Conservation (phyloP, 2,329 filamentous ascomycete species). For the Pestalotiopsis sp. region DNA sequence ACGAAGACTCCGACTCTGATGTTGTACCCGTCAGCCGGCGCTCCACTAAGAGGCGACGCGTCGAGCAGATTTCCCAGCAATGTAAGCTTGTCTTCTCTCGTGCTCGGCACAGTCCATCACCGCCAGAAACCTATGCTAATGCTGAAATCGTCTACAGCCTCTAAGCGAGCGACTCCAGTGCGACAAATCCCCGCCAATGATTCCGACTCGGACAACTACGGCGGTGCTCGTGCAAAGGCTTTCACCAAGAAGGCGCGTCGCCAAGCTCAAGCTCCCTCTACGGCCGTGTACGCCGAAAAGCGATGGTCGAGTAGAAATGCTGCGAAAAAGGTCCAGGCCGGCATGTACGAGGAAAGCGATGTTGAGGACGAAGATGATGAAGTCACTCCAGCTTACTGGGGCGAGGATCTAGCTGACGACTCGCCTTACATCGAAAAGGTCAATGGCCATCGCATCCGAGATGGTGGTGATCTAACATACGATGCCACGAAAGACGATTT, state of each 20-base stretch:
- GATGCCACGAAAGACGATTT: constrained; percentile 73
- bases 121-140: neutral
- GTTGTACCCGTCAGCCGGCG: constrained; percentile 58
- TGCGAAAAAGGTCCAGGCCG: constrained; percentile 63
- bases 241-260: constrained; percentile 76
- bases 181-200: constrained; percentile 56
- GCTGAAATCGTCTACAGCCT: constrained; percentile 43
- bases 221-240: constrained; percentile 69
- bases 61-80: constrained; percentile 59
- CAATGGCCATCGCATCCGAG: constrained; percentile 79
- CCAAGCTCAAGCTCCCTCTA: constrained; percentile 62
- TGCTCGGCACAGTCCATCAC: constrained; percentile 2
- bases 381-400: constrained; percentile 70
- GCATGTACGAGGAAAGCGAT: constrained; percentile 67
- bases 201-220: constrained; percentile 77
- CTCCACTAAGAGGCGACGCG: constrained; percentile 67
- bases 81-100: constrained; percentile 45
- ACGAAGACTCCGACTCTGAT: constrained; percentile 74
- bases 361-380: constrained; percentile 67
- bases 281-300: constrained; percentile 73
- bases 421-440: constrained; percentile 88
- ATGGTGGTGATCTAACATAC: constrained; percentile 59
- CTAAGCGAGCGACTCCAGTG: constrained; percentile 59
- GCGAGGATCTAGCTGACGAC: constrained; percentile 70
- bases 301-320: constrained; percentile 89